Evolutionary conservation across 148 eudicot species (phyloP), one percentile per base, ranked within the genome.

Genomic region (Nepenthes gracilis): DNA sequence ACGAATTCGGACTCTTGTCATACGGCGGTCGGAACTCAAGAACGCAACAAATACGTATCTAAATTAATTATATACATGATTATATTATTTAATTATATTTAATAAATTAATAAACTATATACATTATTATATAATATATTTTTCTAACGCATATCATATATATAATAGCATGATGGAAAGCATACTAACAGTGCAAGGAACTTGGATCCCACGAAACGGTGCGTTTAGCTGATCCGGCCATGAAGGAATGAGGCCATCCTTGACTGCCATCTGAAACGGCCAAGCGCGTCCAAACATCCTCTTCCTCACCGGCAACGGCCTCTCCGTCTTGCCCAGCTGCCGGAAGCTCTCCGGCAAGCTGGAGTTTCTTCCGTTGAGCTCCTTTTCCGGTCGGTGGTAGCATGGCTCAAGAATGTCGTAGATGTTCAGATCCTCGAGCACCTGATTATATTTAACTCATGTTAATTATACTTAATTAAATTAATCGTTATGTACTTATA

Each of bases 271-370:
- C 55, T 65, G 66, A 40, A 57, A 64, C 0, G 82, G 82, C 82
- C 82, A 78, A n/a, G 82, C 82, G 0, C 82, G 76, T 3, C 82
- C 82, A 33, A 64, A 74, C 66, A 78, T 64, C 10, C 82, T 62
- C 12, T 75, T 78, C 49, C 82, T 74, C 6, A 78, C 72, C 0
- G 79, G 71, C 52, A 74, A 68, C 36, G 65, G 65, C 69, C 35
- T 74, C 48, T 68, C 65, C 2, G 82, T 78, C 9, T 23, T 54
- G 37, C 81, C 81, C 56, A 78, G 65, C 43, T 72, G 52, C 53
- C 64, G 72, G 64, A 78, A 52, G 48, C 50, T 61, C 38, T 55
- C 45, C 10, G 59, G 63, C n/a, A 43, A 62, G 23, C 6, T 36
- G 23, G 62, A 37, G 6, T 47, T 38, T 23, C 23, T 23, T 6